Base-by-base conservation (phyloP, 305 asterid species). In the Euphrasia arctica region DNA sequence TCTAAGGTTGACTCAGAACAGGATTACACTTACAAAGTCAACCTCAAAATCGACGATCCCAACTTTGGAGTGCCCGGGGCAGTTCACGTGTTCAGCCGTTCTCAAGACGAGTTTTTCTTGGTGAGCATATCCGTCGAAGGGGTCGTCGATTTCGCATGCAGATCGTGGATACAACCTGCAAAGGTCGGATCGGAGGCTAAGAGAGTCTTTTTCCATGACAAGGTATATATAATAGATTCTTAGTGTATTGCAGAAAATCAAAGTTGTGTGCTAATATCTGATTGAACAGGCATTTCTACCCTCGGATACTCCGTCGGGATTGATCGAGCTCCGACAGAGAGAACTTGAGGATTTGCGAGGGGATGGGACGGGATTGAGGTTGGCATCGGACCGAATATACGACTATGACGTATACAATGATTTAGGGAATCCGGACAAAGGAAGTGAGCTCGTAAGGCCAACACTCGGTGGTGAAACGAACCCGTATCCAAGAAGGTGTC, bases 401-500 rank as follows among this genome's bases (percentile, higher is more conserved):
- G 91, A 82, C 56, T 84, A 67, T 56, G 88, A 72, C 29, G 68
- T 61, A 2, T 82, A 84, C 65, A 84, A 82, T n/a, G 88, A 84
- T 68, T 72, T 84, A 5, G 91, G 91, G 9, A 80, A 82, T 64
- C 91, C 91, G 1, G 88, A 84, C 54, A 54, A 18, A 22, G 83
- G 86, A 34, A 63, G 45, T 29, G 87, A 84, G 11, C 70, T 32
- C 43, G 82, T 77, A 49, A 74, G 90, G 54, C 90, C 88, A 2
- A n/a, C 31, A 6, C 80, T 84, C 0, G 86, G 91, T 0, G 86
- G 91, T 18, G 54, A 69, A 22, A 64, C 41, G 9, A 63, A 71
- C 45, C 82, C 91, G 5, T 79, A 75, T 73, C 87, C 90, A 1
- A 70, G 90, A 52, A 77, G 90, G 34, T 84, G 90, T 63, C 82